Base-by-base conservation (phyloP, 345 rosid species). In the Rhizophora mangle region DNA sequence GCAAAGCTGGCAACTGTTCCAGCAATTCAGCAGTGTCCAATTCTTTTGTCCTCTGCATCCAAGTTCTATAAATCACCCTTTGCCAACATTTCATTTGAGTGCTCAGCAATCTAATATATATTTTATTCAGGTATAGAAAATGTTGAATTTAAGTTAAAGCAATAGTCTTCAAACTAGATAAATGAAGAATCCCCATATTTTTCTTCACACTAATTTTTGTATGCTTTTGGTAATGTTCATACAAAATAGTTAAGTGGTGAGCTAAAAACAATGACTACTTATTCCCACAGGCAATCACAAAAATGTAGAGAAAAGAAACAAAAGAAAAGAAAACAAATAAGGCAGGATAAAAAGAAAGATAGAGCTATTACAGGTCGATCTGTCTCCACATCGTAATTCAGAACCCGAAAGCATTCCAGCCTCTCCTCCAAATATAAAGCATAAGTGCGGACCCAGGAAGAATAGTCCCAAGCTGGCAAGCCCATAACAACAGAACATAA, bases 381-480 rank as follows among this genome's bases (percentile, higher is more conserved):
- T 64, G 26, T 78, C 34, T 66, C 72, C 11, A 81, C 58, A 59
- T 83, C 83, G 65, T 81, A 81, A 57, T 70, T 72, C 78, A 81
- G 36, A 26, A 39, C 20, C 19, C 71, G 67, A 56, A 53, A 74
- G 64, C 87, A 83, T 62, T 81, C 80, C 32, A 79, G 65, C 6
- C 74, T 66, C 67, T 81, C 85, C 62, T 83, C 80, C 19, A 83
- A 71, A 74, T 63, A 83, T 53, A 83, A 47, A 20, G 81, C 83
- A 59, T 83, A 83, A 26, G 60, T 10, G 6, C 80, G 82, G 66
- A 83, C 63, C 87, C 87, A 79, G 37, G 72, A 72, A 37, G 86
- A 83, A 43, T 70, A 80, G 18, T 78, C 83, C 86, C 86, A 78
- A 47, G 86, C 84, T 83, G 78, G 47, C 67, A 67, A 80, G 21